Conservation (phyloP, 495 filamentous ascomycete genomes). For the Amorphotheca resinae region DNA sequence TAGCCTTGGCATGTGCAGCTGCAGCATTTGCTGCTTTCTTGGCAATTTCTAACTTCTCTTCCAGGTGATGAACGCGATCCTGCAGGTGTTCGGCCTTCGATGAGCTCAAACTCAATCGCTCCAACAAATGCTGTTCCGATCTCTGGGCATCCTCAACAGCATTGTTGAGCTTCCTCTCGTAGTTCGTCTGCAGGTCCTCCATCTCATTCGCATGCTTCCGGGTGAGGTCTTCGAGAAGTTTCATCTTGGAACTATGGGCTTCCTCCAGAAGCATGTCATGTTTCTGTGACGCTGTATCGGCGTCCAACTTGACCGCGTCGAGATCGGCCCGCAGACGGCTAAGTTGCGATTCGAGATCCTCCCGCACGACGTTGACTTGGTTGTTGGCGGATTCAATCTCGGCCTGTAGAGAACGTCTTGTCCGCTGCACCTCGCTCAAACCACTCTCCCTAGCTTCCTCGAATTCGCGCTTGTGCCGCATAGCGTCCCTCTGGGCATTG, state of each 20-base stretch:
- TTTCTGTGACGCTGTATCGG: slow-evolving; percentile 57
- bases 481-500: slow-evolving; percentile 48
- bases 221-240: slow-evolving; percentile 53
- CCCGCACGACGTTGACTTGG: slow-evolving; percentile 67
- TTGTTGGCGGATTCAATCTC: slow-evolving; percentile 73
- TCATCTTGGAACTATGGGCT: slow-evolving; percentile 47
- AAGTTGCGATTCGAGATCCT: slow-evolving; percentile 63
- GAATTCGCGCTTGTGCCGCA: slow-evolving; percentile 70
- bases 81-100: slow-evolving; percentile 69
- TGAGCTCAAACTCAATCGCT: slow-evolving; percentile 63
- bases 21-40: slow-evolving; percentile 84
- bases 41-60: slow-evolving; percentile 82
- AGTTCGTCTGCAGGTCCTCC: slow-evolving; percentile 49
- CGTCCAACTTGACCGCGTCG: slow-evolving; percentile 58
- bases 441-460: slow-evolving; percentile 68
- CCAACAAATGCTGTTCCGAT: slow-evolving; percentile 50
- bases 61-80: slow-evolving; percentile 68
- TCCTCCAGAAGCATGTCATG: slow-evolving; percentile 73
- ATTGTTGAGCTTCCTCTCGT: slow-evolving; percentile 61
- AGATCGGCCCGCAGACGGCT: slow-evolving; percentile 53
- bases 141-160: slow-evolving; percentile 60
- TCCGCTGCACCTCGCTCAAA: slow-evolving; percentile 64
- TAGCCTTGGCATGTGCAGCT: slow-evolving; percentile 64
- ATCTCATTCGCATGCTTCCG: slow-evolving; percentile 62
- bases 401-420: slow-evolving; percentile 60